These are phyloP conservation scores for Rosa rugosa DNA, from an alignment of 306 rosid genomes.

Conservation along the genomic window DNA sequence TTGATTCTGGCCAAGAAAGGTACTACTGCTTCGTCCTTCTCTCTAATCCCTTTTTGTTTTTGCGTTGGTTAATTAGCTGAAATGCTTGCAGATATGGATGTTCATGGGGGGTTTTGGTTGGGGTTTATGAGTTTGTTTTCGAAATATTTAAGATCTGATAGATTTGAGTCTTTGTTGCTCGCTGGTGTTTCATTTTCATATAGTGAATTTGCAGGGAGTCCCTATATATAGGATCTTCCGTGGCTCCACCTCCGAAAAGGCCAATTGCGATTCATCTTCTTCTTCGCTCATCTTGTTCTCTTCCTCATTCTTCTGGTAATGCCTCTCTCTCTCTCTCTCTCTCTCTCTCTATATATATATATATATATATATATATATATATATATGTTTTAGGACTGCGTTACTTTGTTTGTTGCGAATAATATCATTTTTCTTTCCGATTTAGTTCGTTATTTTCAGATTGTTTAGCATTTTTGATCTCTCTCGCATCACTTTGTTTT, in stretches of 20 bases:
- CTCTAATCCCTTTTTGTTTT: too few relatives aligned
- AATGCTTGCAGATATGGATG: too few relatives aligned
- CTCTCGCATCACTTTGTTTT: neutral
- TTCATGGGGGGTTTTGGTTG: too few relatives aligned
- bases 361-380: too few relatives aligned
- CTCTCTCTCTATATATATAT: neutral
- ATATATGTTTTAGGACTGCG: neutral
- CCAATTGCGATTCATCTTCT: neutral
- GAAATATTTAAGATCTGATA: too few relatives aligned
- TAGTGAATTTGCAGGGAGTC: neutral
- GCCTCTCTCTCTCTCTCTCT: neutral
- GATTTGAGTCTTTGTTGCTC: too few relatives aligned
- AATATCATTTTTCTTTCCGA: neutral
- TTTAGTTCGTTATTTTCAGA: neutral
- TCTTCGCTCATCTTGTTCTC: neutral
- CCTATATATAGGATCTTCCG: neutral
- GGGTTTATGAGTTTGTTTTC: too few relatives aligned
- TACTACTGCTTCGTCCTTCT: too few relatives aligned
- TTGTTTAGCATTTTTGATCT: neutral
- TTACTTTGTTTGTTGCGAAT: neutral
- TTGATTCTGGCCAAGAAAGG: too few relatives aligned
- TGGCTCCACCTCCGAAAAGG: neutral
- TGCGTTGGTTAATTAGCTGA: too few relatives aligned
- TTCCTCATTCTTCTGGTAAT: slow-evolving; percentile 1
- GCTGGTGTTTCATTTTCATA: too few relatives aligned